A percentile compares a stretch with the other conserved stretches of the same genome.
Evolutionary conservation across 2,329 filamentous ascomycete genomes (phyloP).

Genomic region (Coniochaeta prunicola): DNA sequence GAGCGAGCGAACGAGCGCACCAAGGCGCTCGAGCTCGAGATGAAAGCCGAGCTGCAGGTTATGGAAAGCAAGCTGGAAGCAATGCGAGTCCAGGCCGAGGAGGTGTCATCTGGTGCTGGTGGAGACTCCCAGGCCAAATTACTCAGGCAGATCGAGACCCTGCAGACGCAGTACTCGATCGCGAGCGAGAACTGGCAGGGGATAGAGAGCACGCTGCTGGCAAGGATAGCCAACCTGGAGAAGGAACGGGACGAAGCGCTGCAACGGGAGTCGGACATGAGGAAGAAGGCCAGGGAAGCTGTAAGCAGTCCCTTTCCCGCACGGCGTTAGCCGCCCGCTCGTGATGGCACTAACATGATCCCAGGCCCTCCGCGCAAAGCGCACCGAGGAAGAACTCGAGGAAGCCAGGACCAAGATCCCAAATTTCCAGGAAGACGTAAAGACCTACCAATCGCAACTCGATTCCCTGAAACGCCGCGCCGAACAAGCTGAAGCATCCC

Average conservation of each 20-base stretch:
- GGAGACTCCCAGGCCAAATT: constrained; percentile 85
- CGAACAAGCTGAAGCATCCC: constrained; percentile 57
- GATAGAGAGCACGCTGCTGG: constrained; percentile 79
- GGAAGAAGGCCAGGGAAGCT: constrained; percentile 82
- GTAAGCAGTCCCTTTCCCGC: constrained; percentile 39
- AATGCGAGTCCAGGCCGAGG: constrained; percentile 78
- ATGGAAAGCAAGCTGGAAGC: constrained; percentile 88
- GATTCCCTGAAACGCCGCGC: constrained; percentile 57
- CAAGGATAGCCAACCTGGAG: constrained; percentile 70
- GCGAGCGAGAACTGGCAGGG: constrained; percentile 97
- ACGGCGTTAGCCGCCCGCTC: background rate
- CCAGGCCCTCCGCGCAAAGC: constrained; percentile 57
- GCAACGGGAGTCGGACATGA: constrained; percentile 76
- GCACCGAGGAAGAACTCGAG: constrained; percentile 78
- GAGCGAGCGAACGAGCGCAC: constrained; percentile 66
- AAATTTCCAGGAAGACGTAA: constrained; percentile 57
- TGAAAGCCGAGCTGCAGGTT: constrained; percentile 68
- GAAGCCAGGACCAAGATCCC: constrained; percentile 56
- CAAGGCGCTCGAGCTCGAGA: constrained; percentile 63
- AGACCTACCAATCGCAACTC: constrained; percentile 50
- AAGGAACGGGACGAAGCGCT: constrained; percentile 85
- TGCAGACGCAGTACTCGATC: constrained; percentile 91
- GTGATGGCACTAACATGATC: constrained; percentile 17
- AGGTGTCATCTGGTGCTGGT: constrained; percentile 73
- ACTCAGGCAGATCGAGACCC: constrained; percentile 85